Conservation (phyloP, 352 stramenopile genomes). For the Phytophthora chlamydospora region DNA sequence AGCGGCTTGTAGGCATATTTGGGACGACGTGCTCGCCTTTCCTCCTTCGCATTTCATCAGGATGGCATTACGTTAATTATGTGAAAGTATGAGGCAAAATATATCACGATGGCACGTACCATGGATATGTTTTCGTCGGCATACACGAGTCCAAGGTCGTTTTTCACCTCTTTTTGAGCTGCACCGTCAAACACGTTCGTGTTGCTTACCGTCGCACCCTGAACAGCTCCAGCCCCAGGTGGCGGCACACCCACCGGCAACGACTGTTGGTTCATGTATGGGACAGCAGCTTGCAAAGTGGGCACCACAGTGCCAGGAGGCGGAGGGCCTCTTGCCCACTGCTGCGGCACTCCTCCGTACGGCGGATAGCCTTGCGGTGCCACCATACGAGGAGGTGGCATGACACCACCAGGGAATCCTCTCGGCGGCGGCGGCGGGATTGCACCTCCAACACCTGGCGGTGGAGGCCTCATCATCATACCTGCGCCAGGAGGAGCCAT, state of each 20-base stretch:
- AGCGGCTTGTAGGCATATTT: conserved; percentile 76
- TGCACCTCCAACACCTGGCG: conserved; percentile 34
- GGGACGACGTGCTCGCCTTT: conserved; percentile 77
- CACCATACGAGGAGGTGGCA: conserved; percentile 40
- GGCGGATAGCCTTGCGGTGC: conserved; percentile 33
- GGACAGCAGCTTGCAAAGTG: conserved; percentile 21
- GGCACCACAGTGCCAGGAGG: conserved; percentile 27
- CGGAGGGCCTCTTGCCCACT: conserved; percentile 26
- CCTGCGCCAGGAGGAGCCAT: conserved; percentile 41
- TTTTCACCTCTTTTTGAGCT: conserved; percentile 38
- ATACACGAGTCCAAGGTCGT: conserved; percentile 58
- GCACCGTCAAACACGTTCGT: conserved; percentile 40
- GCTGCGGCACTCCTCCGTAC: conserved; percentile 35
- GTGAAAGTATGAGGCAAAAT: conserved; percentile 1
- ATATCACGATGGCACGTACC: conserved; percentile 35
- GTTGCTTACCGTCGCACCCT: conserved; percentile 25
- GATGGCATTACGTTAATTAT: conserved; percentile 2
- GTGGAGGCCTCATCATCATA: conserved; percentile 60
- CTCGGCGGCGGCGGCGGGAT: conserved; percentile 41
- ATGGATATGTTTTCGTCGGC: conserved; percentile 63
- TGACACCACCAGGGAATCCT: conserved; percentile 42
- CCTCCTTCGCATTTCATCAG: conserved; percentile 48
- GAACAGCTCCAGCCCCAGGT: conserved; percentile 7
- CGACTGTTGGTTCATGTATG: conserved; percentile 35
- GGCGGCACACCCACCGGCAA: conserved; percentile 8